A percentile compares a stretch with the other conserved stretches of the same genome.
Conservation (phyloP, 2,329 filamentous ascomycete species). For the Aurifilum marmelostoma region DNA sequence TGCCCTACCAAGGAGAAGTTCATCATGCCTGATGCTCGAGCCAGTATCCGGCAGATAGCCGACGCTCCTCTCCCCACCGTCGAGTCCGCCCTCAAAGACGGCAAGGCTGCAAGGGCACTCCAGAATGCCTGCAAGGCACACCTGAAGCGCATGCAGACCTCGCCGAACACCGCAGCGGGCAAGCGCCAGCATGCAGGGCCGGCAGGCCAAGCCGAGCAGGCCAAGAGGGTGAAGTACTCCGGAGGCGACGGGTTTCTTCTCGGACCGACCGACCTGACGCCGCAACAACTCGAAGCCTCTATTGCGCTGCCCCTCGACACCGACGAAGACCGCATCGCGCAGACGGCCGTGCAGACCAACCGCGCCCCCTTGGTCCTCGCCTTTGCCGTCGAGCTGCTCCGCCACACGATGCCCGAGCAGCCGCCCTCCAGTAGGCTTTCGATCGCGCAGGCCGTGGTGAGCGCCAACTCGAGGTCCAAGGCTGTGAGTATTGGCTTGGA, state of each 20-base stretch:
- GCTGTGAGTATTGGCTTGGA: conserved; percentile 76
- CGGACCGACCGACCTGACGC: conserved; percentile 43
- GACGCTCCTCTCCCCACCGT: conserved; percentile 50
- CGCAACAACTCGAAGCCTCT: conserved; percentile 65
- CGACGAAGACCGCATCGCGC: conserved; percentile 62
- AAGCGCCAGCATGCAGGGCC: conserved; percentile 40
- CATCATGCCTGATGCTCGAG: not conserved
- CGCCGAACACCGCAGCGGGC: conserved; percentile 26
- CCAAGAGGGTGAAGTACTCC: conserved; percentile 41
- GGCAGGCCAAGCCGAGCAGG: conserved; percentile 24
- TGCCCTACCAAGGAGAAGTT: too few species aligned
- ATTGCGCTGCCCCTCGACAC: conserved; percentile 61
- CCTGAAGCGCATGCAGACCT: conserved; percentile 43
- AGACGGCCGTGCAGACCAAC: conserved; percentile 70
- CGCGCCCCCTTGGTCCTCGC: conserved; percentile 81
- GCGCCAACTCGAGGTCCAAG: conserved; percentile 77
- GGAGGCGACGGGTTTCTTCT: conserved; percentile 35
- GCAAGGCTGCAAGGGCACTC: conserved; percentile 53
- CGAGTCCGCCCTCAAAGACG: conserved; percentile 51
- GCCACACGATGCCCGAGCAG: conserved; percentile 84
- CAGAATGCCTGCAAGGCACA: conserved; percentile 59
- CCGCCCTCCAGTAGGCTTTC: conserved; percentile 82
- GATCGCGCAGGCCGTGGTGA: conserved; percentile 81
- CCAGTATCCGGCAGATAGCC: conserved; percentile 59
- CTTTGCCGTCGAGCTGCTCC: conserved; percentile 73